Conservation (phyloP, 2,329 filamentous ascomycete genomes). For the Penicillium sumatraense region DNA sequence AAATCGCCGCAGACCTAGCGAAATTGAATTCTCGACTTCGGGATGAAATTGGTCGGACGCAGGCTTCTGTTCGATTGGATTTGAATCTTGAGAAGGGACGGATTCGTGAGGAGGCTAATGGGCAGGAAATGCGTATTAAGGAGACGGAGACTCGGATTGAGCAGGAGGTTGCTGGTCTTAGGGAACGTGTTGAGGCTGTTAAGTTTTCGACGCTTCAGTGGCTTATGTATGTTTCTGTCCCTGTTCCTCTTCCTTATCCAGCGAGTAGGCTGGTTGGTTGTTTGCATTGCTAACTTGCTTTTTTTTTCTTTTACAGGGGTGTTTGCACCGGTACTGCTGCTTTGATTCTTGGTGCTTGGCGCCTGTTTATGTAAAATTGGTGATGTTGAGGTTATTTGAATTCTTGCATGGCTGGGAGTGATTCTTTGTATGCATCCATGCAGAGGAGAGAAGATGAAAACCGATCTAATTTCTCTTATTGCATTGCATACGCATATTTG, state of each 20-base stretch:
- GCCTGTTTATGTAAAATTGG: constrained; percentile 61
- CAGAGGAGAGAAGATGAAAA: no score
- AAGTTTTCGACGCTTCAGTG: constrained; percentile 98
- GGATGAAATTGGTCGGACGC: constrained; percentile 92
- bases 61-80: constrained; percentile 89
- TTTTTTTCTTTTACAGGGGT: constrained; percentile 52
- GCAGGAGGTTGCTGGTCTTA: constrained; percentile 88
- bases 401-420: constrained; percentile 27
- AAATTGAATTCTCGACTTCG: constrained; percentile 88
- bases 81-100: constrained; percentile 95
- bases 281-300: constrained; percentile 35
- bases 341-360: constrained; percentile 70
- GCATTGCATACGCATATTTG: background rate
- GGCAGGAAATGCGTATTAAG: constrained; percentile 96
- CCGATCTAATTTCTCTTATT: no score
- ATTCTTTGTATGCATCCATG: no score
- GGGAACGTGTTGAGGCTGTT: constrained; percentile 92
- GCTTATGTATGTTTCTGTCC: constrained; percentile 75
- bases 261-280: background rate
- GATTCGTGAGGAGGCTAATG: constrained; percentile 93
- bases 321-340: constrained; percentile 70
- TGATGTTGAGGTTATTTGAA: background rate
- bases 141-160: constrained; percentile 99
- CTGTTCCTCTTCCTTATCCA: background rate
- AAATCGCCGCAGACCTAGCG: constrained; percentile 89